Evolutionary conservation across 352 stramenopile genomes (phyloP), one percentile per base, ranked within the genome.

Genomic region (Blastocystis sp.): DNA sequence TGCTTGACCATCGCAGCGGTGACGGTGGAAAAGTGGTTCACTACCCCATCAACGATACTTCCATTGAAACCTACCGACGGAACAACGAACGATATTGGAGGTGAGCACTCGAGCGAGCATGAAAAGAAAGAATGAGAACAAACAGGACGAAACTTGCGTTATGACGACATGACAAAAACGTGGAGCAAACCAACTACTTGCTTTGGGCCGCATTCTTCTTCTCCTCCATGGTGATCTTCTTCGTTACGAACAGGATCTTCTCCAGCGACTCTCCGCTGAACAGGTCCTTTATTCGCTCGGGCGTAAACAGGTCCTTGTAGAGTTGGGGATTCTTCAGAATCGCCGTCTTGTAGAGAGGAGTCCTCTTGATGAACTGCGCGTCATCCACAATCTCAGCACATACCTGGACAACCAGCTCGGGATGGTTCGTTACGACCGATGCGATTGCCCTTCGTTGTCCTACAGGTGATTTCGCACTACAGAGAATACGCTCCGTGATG

Each of bases 1-100:
- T 94, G 90, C 90, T 95, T 95, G 0, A 96, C 82, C 31, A 93
- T 90, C 88, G 59, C 69, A 80, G 91, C 74, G 85, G 90, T 91
- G 45, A 92, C 90, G 35, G 90, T 91, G 33, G 24, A 16, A 69
- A 85, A 85, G 3, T 21, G 60, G n/a, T 55, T 33, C 33, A 67
- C 74, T 85, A 85, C 37, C 21, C 19, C 2, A 39, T 62, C 19
- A 45, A 10, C 39, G 19, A 80, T 19, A 37, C 6, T 31, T 10
- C 31, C 24, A 45, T 26, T 4, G 12, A 21, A 24, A 13, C 12
- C 2, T 70, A 85, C 74, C 37, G 16, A 59, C 45, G 13, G 37
- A 33, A 26, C 13, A 24, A 41, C 63, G 63, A 74, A 74, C 26
- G 12, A 74, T 3, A 16, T 31, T 31, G 39, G 63, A 26, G n/a